phyloP scores from a whole-genome alignment of 1,284 basidiomycete species.

The Sanghuangporus weigelae region DNA sequence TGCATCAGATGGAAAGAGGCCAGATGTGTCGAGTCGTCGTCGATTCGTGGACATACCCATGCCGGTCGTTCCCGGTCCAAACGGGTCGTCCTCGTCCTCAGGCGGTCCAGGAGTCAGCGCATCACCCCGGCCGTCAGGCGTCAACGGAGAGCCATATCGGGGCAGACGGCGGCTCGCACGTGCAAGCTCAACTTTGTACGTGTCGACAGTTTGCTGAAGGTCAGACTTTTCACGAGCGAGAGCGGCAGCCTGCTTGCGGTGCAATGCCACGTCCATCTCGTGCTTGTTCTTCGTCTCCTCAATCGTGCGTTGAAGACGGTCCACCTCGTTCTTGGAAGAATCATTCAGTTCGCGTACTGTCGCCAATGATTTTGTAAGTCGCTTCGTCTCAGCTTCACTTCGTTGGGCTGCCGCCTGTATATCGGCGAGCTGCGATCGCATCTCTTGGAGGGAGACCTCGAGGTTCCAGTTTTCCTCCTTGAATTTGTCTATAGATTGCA shows the following conservation, averaged over 20 bases:
- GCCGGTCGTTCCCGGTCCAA: slow-evolving; percentile 44
- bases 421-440: slow-evolving; percentile 67
- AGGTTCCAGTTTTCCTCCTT: slow-evolving; percentile 35
- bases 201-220: slow-evolving; percentile 75
- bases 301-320: slow-evolving; percentile 60
- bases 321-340: slow-evolving; percentile 81
- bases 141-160: slow-evolving; percentile 63
- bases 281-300: slow-evolving; percentile 86
- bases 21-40: slow-evolving; percentile 50
- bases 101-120: slow-evolving; percentile 53
- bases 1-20: slow-evolving; percentile 51
- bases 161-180: slow-evolving; percentile 55
- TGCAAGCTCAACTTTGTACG: slow-evolving; percentile 63
- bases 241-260: slow-evolving; percentile 82
- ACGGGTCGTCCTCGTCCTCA: slow-evolving; percentile 63
- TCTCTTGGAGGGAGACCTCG: slow-evolving; percentile 88
- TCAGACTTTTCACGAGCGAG: slow-evolving; percentile 91
- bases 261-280: slow-evolving; percentile 88
- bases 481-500: slow-evolving; percentile 9
- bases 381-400: slow-evolving; percentile 79
- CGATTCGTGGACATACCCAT: slow-evolving; percentile 57
- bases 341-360: slow-evolving; percentile 75
- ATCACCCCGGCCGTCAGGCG: slow-evolving; percentile 47
- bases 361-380: slow-evolving; percentile 72
- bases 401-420: slow-evolving; percentile 64